phyloP scores from a whole-genome alignment of 441 rosid genomes.

The Corymbia citriodora region DNA sequence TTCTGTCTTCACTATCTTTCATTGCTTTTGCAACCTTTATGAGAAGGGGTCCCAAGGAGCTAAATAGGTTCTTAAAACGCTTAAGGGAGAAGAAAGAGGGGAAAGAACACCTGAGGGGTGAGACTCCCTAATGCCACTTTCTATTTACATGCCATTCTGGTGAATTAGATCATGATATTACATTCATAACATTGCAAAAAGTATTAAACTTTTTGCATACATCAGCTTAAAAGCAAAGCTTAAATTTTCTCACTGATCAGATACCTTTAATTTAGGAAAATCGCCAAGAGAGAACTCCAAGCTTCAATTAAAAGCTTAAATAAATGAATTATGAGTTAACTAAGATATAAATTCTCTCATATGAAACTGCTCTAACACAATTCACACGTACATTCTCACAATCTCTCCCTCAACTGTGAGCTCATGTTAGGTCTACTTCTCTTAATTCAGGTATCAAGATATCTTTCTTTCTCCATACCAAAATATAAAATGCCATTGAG shows the following conservation, averaged over 20 bases:
- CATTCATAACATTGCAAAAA: background rate
- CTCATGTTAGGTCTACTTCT: background rate
- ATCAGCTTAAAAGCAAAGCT: background rate
- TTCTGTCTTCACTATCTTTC: background rate
- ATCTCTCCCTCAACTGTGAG: accelerated
- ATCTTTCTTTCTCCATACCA: too few relatives aligned
- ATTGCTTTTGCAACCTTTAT: background rate
- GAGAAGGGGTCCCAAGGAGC: background rate
- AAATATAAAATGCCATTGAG: background rate
- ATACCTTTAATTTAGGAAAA: background rate
- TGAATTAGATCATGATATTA: background rate
- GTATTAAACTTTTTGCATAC: background rate
- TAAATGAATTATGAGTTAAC: background rate
- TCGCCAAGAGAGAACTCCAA: background rate
- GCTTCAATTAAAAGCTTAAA: background rate
- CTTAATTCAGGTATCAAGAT: background rate
- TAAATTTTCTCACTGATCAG: background rate
- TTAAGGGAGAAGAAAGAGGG: too few relatives aligned
- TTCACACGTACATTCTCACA: background rate
- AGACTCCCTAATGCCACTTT: too few relatives aligned
- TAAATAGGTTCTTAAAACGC: too few relatives aligned
- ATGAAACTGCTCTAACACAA: background rate
- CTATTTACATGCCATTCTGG: background rate
- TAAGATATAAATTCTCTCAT: too few relatives aligned
- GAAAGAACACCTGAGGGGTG: too few relatives aligned